Base-by-base conservation (phyloP, 306 rosid species). In the Medicago lupulina region DNA sequence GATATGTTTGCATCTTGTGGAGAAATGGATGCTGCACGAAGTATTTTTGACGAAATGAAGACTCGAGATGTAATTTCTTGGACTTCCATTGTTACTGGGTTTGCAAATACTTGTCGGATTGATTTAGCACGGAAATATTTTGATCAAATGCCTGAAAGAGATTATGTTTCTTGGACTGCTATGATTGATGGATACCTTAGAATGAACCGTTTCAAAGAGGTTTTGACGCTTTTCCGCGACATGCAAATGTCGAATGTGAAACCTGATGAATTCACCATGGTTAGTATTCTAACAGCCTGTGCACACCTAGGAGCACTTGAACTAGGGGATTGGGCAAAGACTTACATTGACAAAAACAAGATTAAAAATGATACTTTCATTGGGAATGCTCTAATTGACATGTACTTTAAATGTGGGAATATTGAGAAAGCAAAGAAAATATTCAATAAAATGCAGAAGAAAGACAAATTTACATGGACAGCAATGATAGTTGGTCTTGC, bases 201-300 rank as follows among this genome's bases (percentile, higher is more conserved):
- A 64, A 76, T 74, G 79, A 95, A 90, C 81, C 80, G 74, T 74
- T 95, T 92, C 89, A 90, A 81, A 76, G 98, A 95, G 78, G 96
- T 84, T 39, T 83, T 95, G 83, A 85, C 39, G 53, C 88, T 95
- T 47, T 94, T 94, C 75, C 93, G 92, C 0, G 67, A 88, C 86
- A 95, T 95, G 97, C 98, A 92, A 75, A 71, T 79, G 51, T 92
- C 86, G 59, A 83, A 84, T 78, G 77, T 86, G 61, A 86, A 70
- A 80, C 93, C 98, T n/a, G 98, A 94, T 64, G 96, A 87, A 73
- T 94, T 88, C 86, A 94, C 96, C 63, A 83, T 90, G 88, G 98
- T 94, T 40, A 94, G 98, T 76, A 73, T 88, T 69, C 86, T 94
- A 61, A 92, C 90, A 3, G 98, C 97, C 34, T 94, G 98, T 76